Conservation (phyloP, 1,284 basidiomycete genomes). For the Spongispora temasekensis region DNA sequence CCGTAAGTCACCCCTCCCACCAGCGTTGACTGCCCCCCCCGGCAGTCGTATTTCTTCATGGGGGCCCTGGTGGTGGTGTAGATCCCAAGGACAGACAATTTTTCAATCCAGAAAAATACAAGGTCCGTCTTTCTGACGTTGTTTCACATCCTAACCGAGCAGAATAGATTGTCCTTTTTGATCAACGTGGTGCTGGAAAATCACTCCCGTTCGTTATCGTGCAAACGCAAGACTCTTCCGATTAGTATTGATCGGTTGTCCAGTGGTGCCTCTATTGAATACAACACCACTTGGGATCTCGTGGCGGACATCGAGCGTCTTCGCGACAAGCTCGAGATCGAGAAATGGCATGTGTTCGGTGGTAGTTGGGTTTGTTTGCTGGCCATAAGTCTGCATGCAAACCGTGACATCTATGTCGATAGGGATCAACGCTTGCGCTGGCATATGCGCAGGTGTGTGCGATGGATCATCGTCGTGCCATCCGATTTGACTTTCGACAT, state of each 20-base stretch:
- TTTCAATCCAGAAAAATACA: conserved; percentile 85
- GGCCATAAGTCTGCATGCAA: no score
- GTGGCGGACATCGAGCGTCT: conserved; percentile 89
- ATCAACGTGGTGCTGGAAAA: conserved; percentile 88
- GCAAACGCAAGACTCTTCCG: background rate
- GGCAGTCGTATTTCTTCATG: conserved; percentile 82
- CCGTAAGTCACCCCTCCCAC: background rate
- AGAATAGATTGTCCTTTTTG: conserved; percentile 71
- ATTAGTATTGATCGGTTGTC: conserved; percentile 18
- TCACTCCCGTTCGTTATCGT: conserved; percentile 66
- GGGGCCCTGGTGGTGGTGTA: conserved; percentile 78
- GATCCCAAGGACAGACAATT: conserved; percentile 69
- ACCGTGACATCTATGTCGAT: conserved; percentile 7
- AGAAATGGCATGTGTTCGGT: conserved; percentile 93
- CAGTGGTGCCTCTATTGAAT: conserved; percentile 73
- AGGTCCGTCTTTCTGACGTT: conserved; percentile 44
- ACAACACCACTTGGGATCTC: conserved; percentile 95
- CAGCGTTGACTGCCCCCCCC: conserved; percentile 1
- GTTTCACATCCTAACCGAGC: conserved; percentile 5
- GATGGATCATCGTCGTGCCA: background rate
- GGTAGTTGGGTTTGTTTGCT: conserved; percentile 80
- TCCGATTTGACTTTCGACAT: conserved; percentile 5
- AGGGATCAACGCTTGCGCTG: conserved; percentile 91
- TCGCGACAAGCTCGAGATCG: conserved; percentile 68
- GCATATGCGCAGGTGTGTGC: conserved; percentile 77